Conservation (phyloP, 257 asterid genomes). For the Gardenia jasminoides region DNA sequence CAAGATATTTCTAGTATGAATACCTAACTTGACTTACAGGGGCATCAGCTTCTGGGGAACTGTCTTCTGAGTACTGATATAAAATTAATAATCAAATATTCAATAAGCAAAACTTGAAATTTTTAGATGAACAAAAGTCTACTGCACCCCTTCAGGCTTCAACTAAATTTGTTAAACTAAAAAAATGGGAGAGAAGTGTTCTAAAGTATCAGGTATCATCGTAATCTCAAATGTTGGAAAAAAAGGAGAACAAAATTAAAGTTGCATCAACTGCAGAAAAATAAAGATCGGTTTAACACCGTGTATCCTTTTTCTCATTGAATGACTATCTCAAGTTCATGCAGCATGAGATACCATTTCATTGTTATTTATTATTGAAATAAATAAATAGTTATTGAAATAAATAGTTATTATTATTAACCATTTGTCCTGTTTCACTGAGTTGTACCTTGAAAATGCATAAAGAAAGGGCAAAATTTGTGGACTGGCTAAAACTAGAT, state of each 20-base stretch:
- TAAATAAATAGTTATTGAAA: too few relatives aligned
- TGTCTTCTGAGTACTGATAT: too few relatives aligned
- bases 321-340: background rate
- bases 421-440: background rate
- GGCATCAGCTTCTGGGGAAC: background rate
- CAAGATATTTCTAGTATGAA: background rate
- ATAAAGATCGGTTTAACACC: background rate
- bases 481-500: background rate
- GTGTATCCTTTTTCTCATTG: background rate
- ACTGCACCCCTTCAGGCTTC: background rate
- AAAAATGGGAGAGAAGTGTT: background rate
- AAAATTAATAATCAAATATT: background rate
- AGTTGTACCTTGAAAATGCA: background rate
- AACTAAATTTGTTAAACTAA: background rate
- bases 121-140: background rate
- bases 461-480: too few relatives aligned
- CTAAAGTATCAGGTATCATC: background rate
- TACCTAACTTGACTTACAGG: background rate
- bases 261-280: background rate
- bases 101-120: background rate
- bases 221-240: background rate
- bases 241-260: background rate
- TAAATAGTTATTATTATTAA: too few relatives aligned
- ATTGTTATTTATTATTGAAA: background rate
- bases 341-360: background rate